phyloP scores from a whole-genome alignment of 2,329 filamentous ascomycete genomes.

The Helotiales sp. region DNA sequence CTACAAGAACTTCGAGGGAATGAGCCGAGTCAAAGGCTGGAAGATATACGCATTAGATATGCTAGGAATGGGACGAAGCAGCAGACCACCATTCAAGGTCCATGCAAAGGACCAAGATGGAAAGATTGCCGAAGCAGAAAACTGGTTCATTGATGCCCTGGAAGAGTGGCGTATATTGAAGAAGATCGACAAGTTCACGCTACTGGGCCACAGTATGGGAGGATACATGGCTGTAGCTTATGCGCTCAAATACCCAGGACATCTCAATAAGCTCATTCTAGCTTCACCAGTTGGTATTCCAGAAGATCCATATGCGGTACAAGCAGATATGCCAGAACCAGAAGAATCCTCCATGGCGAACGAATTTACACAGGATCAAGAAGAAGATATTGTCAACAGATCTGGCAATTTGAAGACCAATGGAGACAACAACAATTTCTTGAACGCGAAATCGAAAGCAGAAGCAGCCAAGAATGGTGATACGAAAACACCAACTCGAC shows the following conservation, averaged over 20 bases:
- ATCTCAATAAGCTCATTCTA: slow-evolving; percentile 92
- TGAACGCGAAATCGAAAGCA: slow-evolving; percentile 53
- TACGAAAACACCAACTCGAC: slow-evolving; percentile 45
- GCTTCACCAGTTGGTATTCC: slow-evolving; percentile 94
- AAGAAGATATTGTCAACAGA: slow-evolving; percentile 49
- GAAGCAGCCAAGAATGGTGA: slow-evolving; percentile 43
- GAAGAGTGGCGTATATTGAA: slow-evolving; percentile 93
- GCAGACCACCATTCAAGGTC: slow-evolving; percentile 82
- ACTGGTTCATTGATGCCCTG: slow-evolving; percentile 93
- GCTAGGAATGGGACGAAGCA: slow-evolving; percentile 91
- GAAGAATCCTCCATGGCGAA: slow-evolving; percentile 72
- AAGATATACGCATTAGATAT: slow-evolving; percentile 93
- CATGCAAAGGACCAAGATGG: slow-evolving; percentile 78
- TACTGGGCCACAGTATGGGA: slow-evolving; percentile 90
- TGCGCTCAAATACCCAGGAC: slow-evolving; percentile 93
- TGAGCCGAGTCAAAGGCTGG: slow-evolving; percentile 81
- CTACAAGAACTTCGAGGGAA: slow-evolving; percentile 94
- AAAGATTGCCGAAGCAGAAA: slow-evolving; percentile 87
- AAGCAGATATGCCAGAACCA: slow-evolving; percentile 79
- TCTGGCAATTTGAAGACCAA: slow-evolving; percentile 42
- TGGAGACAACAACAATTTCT: slow-evolving; percentile 55
- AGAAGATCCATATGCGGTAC: slow-evolving; percentile 88
- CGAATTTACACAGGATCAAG: slow-evolving; percentile 80
- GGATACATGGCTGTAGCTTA: slow-evolving; percentile 96
- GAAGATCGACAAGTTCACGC: slow-evolving; percentile 90